Base-by-base conservation (phyloP, 257 asterid species). In the Primulina huaijiensis region DNA sequence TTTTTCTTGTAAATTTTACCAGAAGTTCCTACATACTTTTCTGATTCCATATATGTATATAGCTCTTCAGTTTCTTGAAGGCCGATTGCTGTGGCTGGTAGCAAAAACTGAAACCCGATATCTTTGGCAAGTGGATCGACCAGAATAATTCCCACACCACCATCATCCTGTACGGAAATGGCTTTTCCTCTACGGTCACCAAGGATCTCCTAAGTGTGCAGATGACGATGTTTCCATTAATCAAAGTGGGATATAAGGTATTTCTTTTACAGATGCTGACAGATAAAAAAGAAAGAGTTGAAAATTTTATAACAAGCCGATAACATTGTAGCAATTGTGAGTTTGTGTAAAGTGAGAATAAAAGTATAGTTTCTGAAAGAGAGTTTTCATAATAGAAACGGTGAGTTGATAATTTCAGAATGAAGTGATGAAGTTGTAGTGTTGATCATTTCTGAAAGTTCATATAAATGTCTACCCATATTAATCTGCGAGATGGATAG, bases 141-240 rank as follows among this genome's bases (percentile, higher is more conserved):
- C 12, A 82, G 73, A 68, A 86, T 71, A 69, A 86, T 38, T 10
- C 88, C 92, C 16, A 72, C 78, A 34, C 88, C 89, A 46, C 85
- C 92, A 7, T 75, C 85, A 46, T 70, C 69, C 67, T 76, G 66
- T 53, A 86, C 58, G 53, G 79, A 34, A 65, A 37, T 11, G 10
- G 76, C 84, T 60, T 76, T 77, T 68, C 61, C 75, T 6, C 67
- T 69, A 46, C 86, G 80, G 64, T 57, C 5, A 31, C 69, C 87
- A 6, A 23, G 1, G 34, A 72, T 23, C 17, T 6, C 14, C 76
- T 86, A 2, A 79, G 73, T 33, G 73, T 35, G 77, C 86, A 82
- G 73, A 84, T 81, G 23, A 82, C 86, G 1, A 86, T 77, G 80
- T 84, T 86, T 71, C 88, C 89, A 69, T 78, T 79, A 5, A 80